Evolutionary conservation across 2,329 filamentous ascomycete species (phyloP), one percentile per base, ranked within the genome.

Genomic region (Sarocladium oryzae): DNA sequence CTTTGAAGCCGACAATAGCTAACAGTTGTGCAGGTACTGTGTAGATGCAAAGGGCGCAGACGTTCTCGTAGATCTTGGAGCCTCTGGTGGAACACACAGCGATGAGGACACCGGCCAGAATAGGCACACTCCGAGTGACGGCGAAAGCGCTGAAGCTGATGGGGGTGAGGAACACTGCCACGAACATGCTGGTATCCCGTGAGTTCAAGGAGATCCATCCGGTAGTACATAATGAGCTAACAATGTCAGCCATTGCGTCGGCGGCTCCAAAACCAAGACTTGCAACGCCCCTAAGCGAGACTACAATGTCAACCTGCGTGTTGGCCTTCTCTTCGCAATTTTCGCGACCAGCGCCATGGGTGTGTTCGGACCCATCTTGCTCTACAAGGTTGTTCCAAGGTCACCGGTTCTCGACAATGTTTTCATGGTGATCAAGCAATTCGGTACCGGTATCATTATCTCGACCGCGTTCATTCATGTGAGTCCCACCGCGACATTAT

Each of bases 121-220:
- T 16, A 51, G 46, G 6, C 54, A 56, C 10, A 51, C 48, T 2
- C 57, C 59, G 28, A 52, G 50, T 16, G 53, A 54, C 26, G 49
- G 48, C 37, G 52, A 60, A 52, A 51, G 59, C 5, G 58, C 62
- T 54, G 60, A 57, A 2, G 68, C 54, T 13, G 54, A 46, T 13
- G 54, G 51, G 16, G 57, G 66, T n/a, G 58, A 73, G 43, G 26
- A 33, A 56, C 73, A 79, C 58, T 89, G 85, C 57, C 86, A 90
- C 61, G 88, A 85, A 65, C 86, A 90, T 58, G 85, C 85, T 9
- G 85, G 85, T 33, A 82, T 89, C 20, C 83, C 88, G 84, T 87
- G 69, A 67, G 82, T 52, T 38, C 11, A 41, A 18, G 32, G 15
- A 20, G 15, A 4, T 33, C 37, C 16, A 30, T 26, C 26, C 11